These are phyloP conservation scores for Cutaneotrichosporon dermatis DNA, from an alignment of 1,284 basidiomycete genomes.

Conservation along the genomic window DNA sequence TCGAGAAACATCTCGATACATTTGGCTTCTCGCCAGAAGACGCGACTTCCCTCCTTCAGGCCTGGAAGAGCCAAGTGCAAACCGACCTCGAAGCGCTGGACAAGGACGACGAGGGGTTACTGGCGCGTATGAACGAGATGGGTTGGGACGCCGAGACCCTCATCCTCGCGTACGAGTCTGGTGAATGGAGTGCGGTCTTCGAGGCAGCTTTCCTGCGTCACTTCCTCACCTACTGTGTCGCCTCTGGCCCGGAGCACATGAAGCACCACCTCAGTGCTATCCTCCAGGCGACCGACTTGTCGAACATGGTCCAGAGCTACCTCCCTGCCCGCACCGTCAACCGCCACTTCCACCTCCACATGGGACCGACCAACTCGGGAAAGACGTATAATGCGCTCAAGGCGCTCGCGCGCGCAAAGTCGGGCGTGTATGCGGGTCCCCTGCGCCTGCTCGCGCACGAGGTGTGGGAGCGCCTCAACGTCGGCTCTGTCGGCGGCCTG, in stretches of 20 bases:
- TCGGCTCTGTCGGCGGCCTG: constrained; percentile 66
- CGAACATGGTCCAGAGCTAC: constrained; percentile 39
- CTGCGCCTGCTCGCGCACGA: constrained; percentile 90
- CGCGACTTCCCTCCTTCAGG: constrained; percentile 3
- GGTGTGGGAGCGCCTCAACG: constrained; percentile 86
- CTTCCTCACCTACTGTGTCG: constrained; percentile 20
- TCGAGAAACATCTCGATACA: constrained; percentile 18
- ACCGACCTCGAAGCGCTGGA: constrained; percentile 4
- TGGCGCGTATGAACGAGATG: constrained; percentile 10
- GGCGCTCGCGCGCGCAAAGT: constrained; percentile 69
- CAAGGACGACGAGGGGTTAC: constrained; percentile 7
- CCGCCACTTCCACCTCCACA: constrained; percentile 86
- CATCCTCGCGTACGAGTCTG: constrained; percentile 27
- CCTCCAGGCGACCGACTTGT: constrained; percentile 44
- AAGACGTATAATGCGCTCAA: constrained; percentile 92
- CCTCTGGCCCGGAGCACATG: constrained; percentile 8
- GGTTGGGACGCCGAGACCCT: constrained; percentile 32
- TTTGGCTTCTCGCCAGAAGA: constrained; percentile 27
- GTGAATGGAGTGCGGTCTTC: constrained; percentile 20
- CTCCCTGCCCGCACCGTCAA: constrained; percentile 53
- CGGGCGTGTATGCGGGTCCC: constrained; percentile 85
- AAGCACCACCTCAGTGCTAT: constrained; percentile 36
- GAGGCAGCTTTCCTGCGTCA: constrained; percentile 33
- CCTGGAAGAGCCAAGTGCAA: constrained; percentile 4
- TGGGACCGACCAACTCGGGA: constrained; percentile 95